Percentiles rank a stretch among this genome's conserved stretches.
These are phyloP conservation scores for Candida hungchunana DNA, from an alignment of 805 yeast species.

Conservation along the genomic window DNA sequence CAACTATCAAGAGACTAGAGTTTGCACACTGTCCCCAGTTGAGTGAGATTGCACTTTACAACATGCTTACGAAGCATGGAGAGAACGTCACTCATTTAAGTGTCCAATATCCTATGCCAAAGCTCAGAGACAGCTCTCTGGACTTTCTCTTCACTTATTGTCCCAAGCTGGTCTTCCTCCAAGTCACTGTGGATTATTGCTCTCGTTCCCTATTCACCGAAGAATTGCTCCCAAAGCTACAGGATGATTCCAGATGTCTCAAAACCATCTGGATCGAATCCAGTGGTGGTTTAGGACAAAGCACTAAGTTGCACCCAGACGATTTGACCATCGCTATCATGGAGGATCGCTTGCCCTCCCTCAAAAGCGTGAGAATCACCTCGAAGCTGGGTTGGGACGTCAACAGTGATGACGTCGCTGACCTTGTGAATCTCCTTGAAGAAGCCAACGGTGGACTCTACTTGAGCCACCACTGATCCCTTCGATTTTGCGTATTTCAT, in stretches of 20 bases:
- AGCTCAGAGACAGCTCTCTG: constrained; percentile 59
- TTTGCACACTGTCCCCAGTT: constrained; percentile 86
- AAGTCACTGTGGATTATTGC: constrained; percentile 75
- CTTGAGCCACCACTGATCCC: constrained; percentile 35
- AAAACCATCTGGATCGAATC: constrained; percentile 67
- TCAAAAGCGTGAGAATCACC: constrained; percentile 63
- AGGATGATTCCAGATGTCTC: constrained; percentile 43
- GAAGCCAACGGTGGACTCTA: constrained; percentile 77
- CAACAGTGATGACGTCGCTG: constrained; percentile 53
- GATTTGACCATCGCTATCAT: constrained; percentile 81
- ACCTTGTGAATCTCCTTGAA: constrained; percentile 64
- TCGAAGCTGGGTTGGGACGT: constrained; percentile 85
- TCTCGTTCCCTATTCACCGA: constrained; percentile 47
- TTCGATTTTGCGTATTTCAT: background rate
- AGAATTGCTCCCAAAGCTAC: constrained; percentile 31
- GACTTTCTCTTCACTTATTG: constrained; percentile 74
- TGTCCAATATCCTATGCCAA: constrained; percentile 87
- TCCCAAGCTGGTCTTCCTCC: constrained; percentile 61
- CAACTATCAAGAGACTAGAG: constrained; percentile 63
- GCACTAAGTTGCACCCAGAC: constrained; percentile 79
- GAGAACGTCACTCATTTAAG: constrained; percentile 55
- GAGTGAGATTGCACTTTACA: constrained; percentile 58
- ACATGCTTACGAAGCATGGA: constrained; percentile 62
- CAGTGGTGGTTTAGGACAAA: constrained; percentile 82
- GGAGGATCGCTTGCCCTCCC: constrained; percentile 69